Conservation (phyloP, 495 filamentous ascomycete genomes). For the Aspergillus leporis region DNA sequence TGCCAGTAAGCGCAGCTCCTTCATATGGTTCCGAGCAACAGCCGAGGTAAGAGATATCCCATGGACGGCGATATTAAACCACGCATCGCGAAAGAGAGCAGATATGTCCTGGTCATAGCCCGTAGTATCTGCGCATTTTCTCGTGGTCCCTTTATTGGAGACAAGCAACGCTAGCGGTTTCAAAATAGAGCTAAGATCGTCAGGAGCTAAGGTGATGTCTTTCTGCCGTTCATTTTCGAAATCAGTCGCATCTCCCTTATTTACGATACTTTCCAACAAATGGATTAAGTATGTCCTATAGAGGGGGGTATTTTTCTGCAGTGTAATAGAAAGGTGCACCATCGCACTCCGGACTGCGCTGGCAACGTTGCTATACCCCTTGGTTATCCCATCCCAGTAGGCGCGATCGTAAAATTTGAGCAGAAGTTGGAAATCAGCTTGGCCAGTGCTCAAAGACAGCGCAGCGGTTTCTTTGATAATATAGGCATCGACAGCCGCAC, state of each 20-base stretch:
- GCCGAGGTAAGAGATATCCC: slow-evolving; percentile 76
- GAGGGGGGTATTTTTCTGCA: slow-evolving; percentile 66
- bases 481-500: slow-evolving; percentile 69
- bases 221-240: slow-evolving; percentile 62
- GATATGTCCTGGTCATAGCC: slow-evolving; percentile 64
- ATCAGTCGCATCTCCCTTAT: slow-evolving; percentile 73
- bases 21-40: slow-evolving; percentile 63
- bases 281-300: slow-evolving; percentile 79
- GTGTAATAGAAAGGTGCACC: slow-evolving; percentile 66
- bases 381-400: slow-evolving; percentile 67
- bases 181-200: slow-evolving; percentile 81
- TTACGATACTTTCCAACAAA: slow-evolving; percentile 83
- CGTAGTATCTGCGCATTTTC: slow-evolving; percentile 18
- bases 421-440: slow-evolving; percentile 77
- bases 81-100: slow-evolving; percentile 81
- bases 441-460: slow-evolving; percentile 72
- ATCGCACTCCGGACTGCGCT: slow-evolving; percentile 60
- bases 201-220: slow-evolving; percentile 74
- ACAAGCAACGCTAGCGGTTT: slow-evolving; percentile 78
- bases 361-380: slow-evolving; percentile 53
- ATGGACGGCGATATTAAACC: slow-evolving; percentile 96
- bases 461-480: slow-evolving; percentile 80
- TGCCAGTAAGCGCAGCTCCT: slow-evolving; percentile 78
- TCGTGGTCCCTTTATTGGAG: slow-evolving; percentile 45
- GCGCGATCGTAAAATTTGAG: slow-evolving; percentile 79